Conservation (phyloP, 2,329 filamentous ascomycete genomes). For the Fusarium abutilonis region DNA sequence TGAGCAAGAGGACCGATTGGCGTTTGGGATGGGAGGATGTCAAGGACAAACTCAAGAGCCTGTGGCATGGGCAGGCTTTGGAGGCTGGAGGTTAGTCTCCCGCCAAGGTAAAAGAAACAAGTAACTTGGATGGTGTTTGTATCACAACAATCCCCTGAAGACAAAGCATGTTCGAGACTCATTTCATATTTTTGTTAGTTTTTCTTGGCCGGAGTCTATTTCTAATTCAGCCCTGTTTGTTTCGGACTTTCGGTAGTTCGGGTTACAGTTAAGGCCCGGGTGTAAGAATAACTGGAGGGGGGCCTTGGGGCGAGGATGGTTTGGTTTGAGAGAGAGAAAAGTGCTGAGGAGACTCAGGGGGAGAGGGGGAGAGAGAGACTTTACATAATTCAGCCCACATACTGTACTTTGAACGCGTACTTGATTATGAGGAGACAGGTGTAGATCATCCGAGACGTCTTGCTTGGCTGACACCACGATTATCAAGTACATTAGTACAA, state of each 20-base stretch:
- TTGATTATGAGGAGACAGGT: too few relatives aligned
- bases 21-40: slow-evolving; percentile 29
- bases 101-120: not conserved
- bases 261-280: slow-evolving; percentile 20
- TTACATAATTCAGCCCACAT: slow-evolving; percentile 16
- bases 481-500: too few relatives aligned
- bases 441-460: too few relatives aligned
- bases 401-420: too few relatives aligned
- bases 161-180: slow-evolving; percentile 4
- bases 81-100: slow-evolving; percentile 14
- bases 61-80: slow-evolving; percentile 22
- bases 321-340: slow-evolving; percentile 1
- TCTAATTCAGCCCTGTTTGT: slow-evolving; percentile 34
- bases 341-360: too few relatives aligned
- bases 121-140: slow-evolving; percentile 7
- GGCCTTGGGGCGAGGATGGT: not conserved
- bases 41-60: slow-evolving; percentile 24
- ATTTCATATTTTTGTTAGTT: slow-evolving; percentile 10
- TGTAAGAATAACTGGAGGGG: slow-evolving; percentile 2
- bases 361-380: slow-evolving; percentile 14
- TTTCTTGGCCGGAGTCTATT: slow-evolving; percentile 29
- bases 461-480: too few relatives aligned
- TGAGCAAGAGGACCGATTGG: slow-evolving; percentile 16
- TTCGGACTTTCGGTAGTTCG: slow-evolving; percentile 25
- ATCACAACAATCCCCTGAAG: slow-evolving; percentile 1